Base-by-base conservation (phyloP, 257 asterid genomes). In the Echium plantagineum region DNA sequence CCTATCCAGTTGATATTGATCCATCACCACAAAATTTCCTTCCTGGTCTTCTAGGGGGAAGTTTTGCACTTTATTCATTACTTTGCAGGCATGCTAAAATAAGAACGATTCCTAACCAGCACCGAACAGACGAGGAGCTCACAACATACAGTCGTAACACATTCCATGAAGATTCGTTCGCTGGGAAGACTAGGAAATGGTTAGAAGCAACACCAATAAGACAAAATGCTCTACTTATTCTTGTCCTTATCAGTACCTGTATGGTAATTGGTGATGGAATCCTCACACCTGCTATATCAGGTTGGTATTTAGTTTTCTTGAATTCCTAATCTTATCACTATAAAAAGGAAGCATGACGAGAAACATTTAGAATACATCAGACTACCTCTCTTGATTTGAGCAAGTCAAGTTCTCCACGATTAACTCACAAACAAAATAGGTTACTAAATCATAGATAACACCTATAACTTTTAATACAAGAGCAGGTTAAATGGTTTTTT, bases 231-330 rank as follows among this genome's bases (percentile, higher is more conserved):
- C 95, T 91, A 74, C 98, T 91, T 60, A 52, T 84, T 17, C 76
- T 91, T 19, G 98, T 91, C 54, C 90, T 91, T 54, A 76, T 79
- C 8, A 95, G 97, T 21, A 88, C 97, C 17, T 91, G 97, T 84
- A 91, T 80, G 94, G 89, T 91, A 58, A 83, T 91, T 68, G 98
- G 98, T 13, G 98, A 91, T 77, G 98, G 98, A 59, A 91, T 91
- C 79, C 97, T 91, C 66, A 91, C 98, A 64, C 98, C 98, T 48
- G 98, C 97, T 57, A 88, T 91, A 65, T 91, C 98, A 42, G 98
- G 98, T 91, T 74, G 16, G 58, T 17, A 6, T 9, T 61, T 26
- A 4, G 48, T 31, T 17, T 32, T n/a, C 9, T 60, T 17, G n/a
- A 22, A 35, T 30, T 26, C 47, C 8, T 13, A 35, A 35, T 35